phyloP scores from a whole-genome alignment of 129 eudicot species.

The Logfia minima region DNA sequence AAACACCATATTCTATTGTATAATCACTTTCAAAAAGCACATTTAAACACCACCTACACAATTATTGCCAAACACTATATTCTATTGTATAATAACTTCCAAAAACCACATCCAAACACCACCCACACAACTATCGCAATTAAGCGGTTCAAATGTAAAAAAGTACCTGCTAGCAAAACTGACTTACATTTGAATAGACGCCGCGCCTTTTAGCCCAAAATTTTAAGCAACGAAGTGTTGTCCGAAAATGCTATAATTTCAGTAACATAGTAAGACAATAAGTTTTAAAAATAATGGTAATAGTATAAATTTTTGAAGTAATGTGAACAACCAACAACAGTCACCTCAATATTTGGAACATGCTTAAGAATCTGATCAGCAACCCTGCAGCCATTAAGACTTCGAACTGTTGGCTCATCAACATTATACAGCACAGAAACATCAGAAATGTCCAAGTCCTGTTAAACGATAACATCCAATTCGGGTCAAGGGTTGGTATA shows the following conservation, averaged over 20 bases:
- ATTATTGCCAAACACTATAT: not conserved
- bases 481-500: not conserved
- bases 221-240: conserved; percentile 82
- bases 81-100: too few species aligned
- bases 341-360: conserved; percentile 92
- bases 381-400: conserved; percentile 94
- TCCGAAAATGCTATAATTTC: conserved; percentile 66
- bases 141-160: not conserved
- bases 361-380: conserved; percentile 96
- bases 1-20: not conserved
- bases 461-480: conserved; percentile 4
- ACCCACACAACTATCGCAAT: not conserved
- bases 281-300: not conserved
- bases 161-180: not conserved
- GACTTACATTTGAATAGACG: conserved; percentile 91
- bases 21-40: too few species aligned
- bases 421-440: conserved; percentile 67
- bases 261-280: not conserved
- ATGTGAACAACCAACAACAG: not conserved
- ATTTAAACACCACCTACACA: not conserved
- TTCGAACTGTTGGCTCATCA: conserved; percentile 89
- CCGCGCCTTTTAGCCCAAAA: conserved; percentile 96
- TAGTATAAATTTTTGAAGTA: not conserved
- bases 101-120: not conserved
- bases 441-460: conserved; percentile 93